Evolutionary conservation across 805 yeast species (phyloP).

Genomic region (Scheffersomyces spartinae): DNA sequence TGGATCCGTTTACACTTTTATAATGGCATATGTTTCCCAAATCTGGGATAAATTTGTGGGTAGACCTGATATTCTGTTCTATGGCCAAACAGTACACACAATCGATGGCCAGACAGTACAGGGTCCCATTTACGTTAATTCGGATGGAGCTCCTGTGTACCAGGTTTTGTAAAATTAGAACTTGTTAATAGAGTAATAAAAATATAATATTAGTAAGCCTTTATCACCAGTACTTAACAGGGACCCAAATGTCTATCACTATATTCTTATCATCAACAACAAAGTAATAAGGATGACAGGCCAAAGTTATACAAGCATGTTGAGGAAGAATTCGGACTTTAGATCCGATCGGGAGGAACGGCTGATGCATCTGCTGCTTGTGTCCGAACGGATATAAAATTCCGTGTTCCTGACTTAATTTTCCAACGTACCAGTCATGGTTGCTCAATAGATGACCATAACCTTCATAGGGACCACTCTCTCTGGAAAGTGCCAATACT

Average conservation of each 20-base stretch:
- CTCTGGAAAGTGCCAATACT: conserved; percentile 58
- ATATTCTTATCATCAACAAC: conserved; percentile 36
- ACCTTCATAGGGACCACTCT: conserved; percentile 49
- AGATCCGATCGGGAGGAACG: conserved; percentile 42
- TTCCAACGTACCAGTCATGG: conserved; percentile 47
- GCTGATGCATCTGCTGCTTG: conserved; percentile 10
- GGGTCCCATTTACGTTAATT: too few species aligned
- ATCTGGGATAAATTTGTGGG: too few species aligned
- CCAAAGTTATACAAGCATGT: conserved; percentile 65
- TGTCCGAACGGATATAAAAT: conserved; percentile 38
- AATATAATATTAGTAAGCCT: too few species aligned
- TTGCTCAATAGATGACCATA: conserved; percentile 30
- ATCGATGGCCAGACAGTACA: too few species aligned
- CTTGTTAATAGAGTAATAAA: too few species aligned
- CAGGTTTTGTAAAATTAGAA: too few species aligned
- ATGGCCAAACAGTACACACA: too few species aligned
- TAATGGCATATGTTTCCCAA: too few species aligned
- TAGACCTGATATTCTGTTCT: too few species aligned
- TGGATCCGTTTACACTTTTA: too few species aligned
- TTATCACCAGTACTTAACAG: conserved; percentile 44
- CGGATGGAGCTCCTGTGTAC: too few species aligned
- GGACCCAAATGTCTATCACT: conserved; percentile 55
- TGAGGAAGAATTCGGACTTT: conserved; percentile 50
- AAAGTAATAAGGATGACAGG: conserved; percentile 46
- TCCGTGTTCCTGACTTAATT: conserved; percentile 76